phyloP scores from a whole-genome alignment of 805 yeast genomes.

The Yarrowia osloensis region DNA sequence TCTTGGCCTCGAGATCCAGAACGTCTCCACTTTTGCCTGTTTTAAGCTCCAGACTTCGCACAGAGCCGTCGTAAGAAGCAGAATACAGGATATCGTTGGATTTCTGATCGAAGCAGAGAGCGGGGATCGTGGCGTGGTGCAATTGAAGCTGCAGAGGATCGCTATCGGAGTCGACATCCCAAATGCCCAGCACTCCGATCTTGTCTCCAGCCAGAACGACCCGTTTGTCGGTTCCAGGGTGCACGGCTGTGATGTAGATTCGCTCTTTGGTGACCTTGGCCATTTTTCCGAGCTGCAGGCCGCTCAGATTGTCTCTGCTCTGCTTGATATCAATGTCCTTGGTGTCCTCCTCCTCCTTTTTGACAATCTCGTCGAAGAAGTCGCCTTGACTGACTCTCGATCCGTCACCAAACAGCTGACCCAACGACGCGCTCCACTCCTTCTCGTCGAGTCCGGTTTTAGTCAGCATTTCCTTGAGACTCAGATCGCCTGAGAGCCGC shows the following conservation, averaged over 20 bases:
- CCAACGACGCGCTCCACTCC: constrained; percentile 45
- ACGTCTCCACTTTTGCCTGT: constrained; percentile 61
- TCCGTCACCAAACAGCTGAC: constrained; percentile 37
- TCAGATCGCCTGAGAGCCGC: constrained; percentile 51
- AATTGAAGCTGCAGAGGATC: constrained; percentile 59
- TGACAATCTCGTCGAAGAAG: constrained; percentile 39
- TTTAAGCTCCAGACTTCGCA: constrained; percentile 68
- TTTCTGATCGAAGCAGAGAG: constrained; percentile 55
- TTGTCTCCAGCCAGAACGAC: constrained; percentile 86
- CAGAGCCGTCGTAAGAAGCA: constrained; percentile 84
- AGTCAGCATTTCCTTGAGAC: constrained; percentile 38
- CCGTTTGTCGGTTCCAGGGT: constrained; percentile 65
- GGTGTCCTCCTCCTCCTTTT: constrained; percentile 45
- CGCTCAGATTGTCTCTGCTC: constrained; percentile 57
- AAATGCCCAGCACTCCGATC: constrained; percentile 80
- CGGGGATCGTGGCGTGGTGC: constrained; percentile 74
- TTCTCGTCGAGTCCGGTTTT: constrained; percentile 41
- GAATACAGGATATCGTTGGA: constrained; percentile 61
- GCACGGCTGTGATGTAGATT: constrained; percentile 72
- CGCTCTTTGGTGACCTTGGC: constrained; percentile 67
- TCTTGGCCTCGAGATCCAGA: constrained; percentile 51
- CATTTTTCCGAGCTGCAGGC: constrained; percentile 53
- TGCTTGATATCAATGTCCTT: constrained; percentile 49
- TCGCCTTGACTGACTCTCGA: constrained; percentile 43
- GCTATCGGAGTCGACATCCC: constrained; percentile 62